Evolutionary conservation across 2,329 filamentous ascomycete species (phyloP).

Genomic region (Huntiella moniliformis): DNA sequence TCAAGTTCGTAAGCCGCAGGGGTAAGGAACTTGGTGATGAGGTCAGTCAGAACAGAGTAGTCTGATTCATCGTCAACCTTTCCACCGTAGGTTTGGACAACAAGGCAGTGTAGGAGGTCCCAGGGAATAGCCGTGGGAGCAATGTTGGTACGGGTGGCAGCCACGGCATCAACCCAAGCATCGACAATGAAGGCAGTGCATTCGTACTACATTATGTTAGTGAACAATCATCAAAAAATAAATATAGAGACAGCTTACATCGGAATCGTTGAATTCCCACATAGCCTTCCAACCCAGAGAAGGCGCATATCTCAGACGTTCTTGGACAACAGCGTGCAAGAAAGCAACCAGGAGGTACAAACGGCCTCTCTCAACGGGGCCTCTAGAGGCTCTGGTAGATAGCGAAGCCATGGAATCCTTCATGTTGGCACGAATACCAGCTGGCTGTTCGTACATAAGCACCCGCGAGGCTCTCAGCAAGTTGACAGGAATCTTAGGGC

Average conservation of each 20-base stretch:
- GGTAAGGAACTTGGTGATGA: conserved; percentile 66
- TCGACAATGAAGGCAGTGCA: conserved; percentile 93
- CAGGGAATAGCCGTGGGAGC: conserved; percentile 87
- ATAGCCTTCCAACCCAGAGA: conserved; percentile 94
- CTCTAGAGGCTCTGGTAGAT: conserved; percentile 54
- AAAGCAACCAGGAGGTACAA: conserved; percentile 85
- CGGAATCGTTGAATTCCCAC: conserved; percentile 99
- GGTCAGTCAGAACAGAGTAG: conserved; percentile 50
- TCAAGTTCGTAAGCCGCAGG: conserved; percentile 82
- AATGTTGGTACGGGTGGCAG: conserved; percentile 76
- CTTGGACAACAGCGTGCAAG: conserved; percentile 88
- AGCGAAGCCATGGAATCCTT: conserved; percentile 84
- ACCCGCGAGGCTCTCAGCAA: conserved; percentile 82
- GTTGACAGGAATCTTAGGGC: conserved; percentile 91
- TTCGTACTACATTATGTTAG: conserved; percentile 50
- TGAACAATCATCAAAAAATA: not conserved
- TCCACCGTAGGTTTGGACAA: conserved; percentile 90
- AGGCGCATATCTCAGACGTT: conserved; percentile 83
- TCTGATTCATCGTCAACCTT: conserved; percentile 89
- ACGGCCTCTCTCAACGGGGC: conserved; percentile 76
- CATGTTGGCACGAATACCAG: conserved; percentile 93
- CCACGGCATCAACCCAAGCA: conserved; percentile 71
- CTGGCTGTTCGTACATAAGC: conserved; percentile 95
- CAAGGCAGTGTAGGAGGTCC: conserved; percentile 80
- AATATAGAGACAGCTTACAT: conserved; percentile 45